A percentile compares a stretch with the other conserved stretches of the same genome.
Evolutionary conservation across 768 basidiomycete genomes (phyloP).

Genomic region (Tubosaeta sp.): DNA sequence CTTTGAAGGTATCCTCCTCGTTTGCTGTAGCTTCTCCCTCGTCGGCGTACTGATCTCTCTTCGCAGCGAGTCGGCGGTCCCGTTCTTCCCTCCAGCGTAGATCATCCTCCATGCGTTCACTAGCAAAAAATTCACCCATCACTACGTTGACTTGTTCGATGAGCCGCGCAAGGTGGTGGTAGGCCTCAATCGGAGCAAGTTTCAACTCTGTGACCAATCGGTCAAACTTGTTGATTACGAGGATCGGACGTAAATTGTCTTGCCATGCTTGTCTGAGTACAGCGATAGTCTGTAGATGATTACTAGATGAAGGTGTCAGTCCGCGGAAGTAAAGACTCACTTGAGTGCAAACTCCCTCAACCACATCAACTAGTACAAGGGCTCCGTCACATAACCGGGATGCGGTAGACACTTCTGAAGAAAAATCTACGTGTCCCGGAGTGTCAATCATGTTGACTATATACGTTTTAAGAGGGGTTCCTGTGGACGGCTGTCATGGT

Average conservation of each 20-base stretch:
- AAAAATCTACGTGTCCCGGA: conserved; percentile 98
- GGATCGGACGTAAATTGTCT: conserved; percentile 81
- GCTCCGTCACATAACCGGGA: conserved; percentile 94
- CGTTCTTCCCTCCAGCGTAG: conserved; percentile 90
- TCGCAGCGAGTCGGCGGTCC: conserved; percentile 71
- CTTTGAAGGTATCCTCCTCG: conserved; percentile 71
- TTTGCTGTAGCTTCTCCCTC: conserved; percentile 58
- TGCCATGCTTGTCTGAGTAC: conserved; percentile 94
- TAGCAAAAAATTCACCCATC: conserved; percentile 94
- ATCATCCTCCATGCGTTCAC: conserved; percentile 96
- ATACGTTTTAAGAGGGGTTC: conserved; percentile 60
- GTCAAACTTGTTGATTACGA: conserved; percentile 97
- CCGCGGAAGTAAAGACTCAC: conserved; percentile 40
- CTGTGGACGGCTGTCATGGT: conserved; percentile 42
- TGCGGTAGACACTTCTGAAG: conserved; percentile 93
- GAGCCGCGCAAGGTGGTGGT: conserved; percentile 88
- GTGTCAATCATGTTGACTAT: conserved; percentile 97
- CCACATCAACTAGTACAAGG: conserved; percentile 90
- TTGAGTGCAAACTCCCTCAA: conserved; percentile 98
- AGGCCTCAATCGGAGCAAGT: conserved; percentile 85
- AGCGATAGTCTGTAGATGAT: conserved; percentile 70
- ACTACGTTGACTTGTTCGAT: conserved; percentile 98
- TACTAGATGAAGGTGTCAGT: not conserved
- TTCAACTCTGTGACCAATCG: conserved; percentile 91
- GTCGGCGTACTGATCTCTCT: conserved; percentile 67